Percentiles rank a stretch among this genome's conserved stretches.
These are phyloP conservation scores for Catunica adiposa DNA, from an alignment of 2,329 filamentous ascomycete genomes.

Conservation along the genomic window DNA sequence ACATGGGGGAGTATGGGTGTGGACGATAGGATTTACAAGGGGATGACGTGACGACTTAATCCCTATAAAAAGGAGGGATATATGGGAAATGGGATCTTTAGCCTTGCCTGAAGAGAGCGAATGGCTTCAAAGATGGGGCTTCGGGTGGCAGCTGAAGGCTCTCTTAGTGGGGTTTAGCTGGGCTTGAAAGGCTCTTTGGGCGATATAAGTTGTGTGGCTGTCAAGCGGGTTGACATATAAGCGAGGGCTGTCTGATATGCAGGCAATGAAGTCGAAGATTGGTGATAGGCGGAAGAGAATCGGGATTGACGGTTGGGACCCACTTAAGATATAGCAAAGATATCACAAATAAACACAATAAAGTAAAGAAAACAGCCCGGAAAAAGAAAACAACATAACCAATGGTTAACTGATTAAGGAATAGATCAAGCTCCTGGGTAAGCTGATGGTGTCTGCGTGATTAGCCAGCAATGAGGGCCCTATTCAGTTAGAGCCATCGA, in stretches of 20 bases:
- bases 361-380: neutral
- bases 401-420: too few species aligned
- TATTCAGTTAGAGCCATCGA: too few species aligned
- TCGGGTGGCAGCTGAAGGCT: neutral
- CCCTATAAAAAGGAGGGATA: neutral
- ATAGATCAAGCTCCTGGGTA: too few species aligned
- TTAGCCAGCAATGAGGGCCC: too few species aligned
- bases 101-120: neutral
- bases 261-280: neutral
- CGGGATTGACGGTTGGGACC: neutral
- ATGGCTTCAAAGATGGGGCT: neutral
- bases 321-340: neutral
- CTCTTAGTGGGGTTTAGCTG: neutral
- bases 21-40: conserved; percentile 2
- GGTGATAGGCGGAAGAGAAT: neutral
- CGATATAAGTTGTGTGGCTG: neutral
- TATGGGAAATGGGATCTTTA: neutral
- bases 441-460: too few species aligned
- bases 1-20: conserved; percentile 9
- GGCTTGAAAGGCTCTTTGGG: neutral
- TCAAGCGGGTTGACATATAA: neutral
- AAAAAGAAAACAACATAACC: neutral
- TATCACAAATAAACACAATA: neutral
- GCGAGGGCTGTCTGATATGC: neutral
- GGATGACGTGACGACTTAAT: neutral